phyloP scores from a whole-genome alignment of 1,139 yeast species.

The Zygoascus sp. region DNA sequence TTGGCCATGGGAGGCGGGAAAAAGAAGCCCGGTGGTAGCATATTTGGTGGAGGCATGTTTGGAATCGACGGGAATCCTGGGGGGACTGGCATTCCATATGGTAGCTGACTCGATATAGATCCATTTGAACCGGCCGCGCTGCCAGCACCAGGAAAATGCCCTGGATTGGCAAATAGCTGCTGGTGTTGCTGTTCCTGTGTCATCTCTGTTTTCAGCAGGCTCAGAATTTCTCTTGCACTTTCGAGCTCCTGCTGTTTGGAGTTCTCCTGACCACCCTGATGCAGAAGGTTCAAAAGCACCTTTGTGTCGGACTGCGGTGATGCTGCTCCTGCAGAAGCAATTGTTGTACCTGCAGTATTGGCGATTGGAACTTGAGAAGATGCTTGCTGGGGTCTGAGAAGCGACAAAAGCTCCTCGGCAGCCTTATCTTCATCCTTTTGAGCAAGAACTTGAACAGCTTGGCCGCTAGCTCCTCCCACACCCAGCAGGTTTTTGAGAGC shows the following conservation, averaged over 20 bases:
- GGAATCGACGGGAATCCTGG: neutral
- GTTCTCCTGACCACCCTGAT: slow-evolving; percentile 19
- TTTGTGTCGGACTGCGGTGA: slow-evolving; percentile 23
- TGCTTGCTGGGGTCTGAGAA: slow-evolving; percentile 19
- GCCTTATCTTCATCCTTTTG: slow-evolving; percentile 21
- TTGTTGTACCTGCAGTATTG: no score
- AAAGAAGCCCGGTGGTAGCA: slow-evolving; percentile 1
- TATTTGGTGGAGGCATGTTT: neutral
- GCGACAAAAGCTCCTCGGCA: slow-evolving; percentile 24
- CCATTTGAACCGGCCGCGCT: no score
- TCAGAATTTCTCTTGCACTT: slow-evolving; percentile 32
- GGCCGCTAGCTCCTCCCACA: slow-evolving; percentile 20
- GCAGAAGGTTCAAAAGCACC: slow-evolving; percentile 30
- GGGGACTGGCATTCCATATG: neutral
- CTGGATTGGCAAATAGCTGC: neutral
- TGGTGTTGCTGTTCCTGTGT: slow-evolving; percentile 16
- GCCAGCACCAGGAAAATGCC: no score
- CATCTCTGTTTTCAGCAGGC: slow-evolving; percentile 28
- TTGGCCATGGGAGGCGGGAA: slow-evolving; percentile 20
- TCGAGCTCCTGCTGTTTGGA: slow-evolving; percentile 26
- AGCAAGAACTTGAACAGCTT: neutral
- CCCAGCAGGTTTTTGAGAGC: slow-evolving; percentile 35
- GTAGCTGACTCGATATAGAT: neutral
- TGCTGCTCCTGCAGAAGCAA: no score
- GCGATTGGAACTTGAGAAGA: no score